Evolutionary conservation across 1,139 yeast genomes (phyloP), one percentile per base, ranked within the genome.

Genomic region (Blastobotrys persicus): DNA sequence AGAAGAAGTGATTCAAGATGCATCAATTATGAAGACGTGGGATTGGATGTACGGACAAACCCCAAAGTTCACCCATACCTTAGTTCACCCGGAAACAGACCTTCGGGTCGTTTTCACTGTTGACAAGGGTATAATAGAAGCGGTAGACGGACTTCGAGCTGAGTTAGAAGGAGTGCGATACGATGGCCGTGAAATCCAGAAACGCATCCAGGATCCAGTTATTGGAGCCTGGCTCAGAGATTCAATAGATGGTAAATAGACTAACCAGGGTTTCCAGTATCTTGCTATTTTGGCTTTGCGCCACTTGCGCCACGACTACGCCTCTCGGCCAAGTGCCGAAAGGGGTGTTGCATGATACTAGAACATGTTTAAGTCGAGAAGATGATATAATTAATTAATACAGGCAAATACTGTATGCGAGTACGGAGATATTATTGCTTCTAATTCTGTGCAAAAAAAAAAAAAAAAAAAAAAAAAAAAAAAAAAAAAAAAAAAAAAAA

Each of bases 21-120:
- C 78, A 2, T 60, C 66, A 0, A 75, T 75, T 38, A 68, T 85
- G 37, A 64, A 69, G 51, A 64, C 72, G 11, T 85, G 94, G 92
- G 71, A 75, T 0, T 88, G 95, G 94, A 75, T 70, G 34, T 86
- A 67, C 63, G 95, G 89, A 0, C 74, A 76, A 35, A 83, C 95
- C 0, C 95, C 95, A 0, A 71, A 68, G 51, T 85, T 85, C 62
- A 69, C 71, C 13, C 85, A 83, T 58, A 60, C 62, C 3, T 61
- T 81, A 32, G 55, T 47, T 17, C 55, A 59, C 48, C 58, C 65
- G 0, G 63, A 67, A 37, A 59, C 61, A 32, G 73, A 69, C 1
- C 59, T 75, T 38, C 52, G 51, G 6, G 61, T 79, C 4, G 65
- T 59, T 45, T 73, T 81, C 49, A 50, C 61, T 2, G 77, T 81